phyloP scores from a whole-genome alignment of 306 rosid species.

The Gastrolobium bilobum region DNA sequence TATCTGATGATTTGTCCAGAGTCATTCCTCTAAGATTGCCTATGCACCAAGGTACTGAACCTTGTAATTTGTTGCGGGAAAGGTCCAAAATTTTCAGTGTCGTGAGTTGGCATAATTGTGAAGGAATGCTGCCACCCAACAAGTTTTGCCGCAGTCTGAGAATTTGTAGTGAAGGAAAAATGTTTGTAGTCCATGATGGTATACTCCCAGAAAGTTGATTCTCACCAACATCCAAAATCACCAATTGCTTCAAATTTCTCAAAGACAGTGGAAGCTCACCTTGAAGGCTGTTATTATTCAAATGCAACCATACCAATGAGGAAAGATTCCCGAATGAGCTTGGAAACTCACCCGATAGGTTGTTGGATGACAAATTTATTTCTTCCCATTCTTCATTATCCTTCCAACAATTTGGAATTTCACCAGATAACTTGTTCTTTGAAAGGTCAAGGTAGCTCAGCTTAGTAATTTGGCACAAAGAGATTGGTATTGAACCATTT shows the following conservation, averaged over 20 bases:
- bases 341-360: conserved; percentile 24
- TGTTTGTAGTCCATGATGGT: conserved; percentile 41
- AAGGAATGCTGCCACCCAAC: conserved; percentile 38
- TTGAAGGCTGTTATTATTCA: conserved; percentile 36
- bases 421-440: conserved; percentile 24
- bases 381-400: not conserved
- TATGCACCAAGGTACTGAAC: conserved; percentile 41
- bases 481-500: conserved; percentile 22
- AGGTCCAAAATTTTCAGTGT: conserved; percentile 30
- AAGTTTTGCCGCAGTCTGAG: conserved; percentile 31
- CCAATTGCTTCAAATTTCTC: not conserved
- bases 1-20: not conserved
- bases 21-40: conserved; percentile 7
- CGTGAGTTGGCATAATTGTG: not conserved
- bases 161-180: not conserved
- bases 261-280: not conserved
- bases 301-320: not conserved
- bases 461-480: conserved; percentile 2
- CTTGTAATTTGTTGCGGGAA: conserved; percentile 1
- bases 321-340: not conserved
- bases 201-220: conserved; percentile 38
- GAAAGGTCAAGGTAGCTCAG: conserved; percentile 1
- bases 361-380: conserved; percentile 23
- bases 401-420: conserved; percentile 27
- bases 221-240: conserved; percentile 40